A percentile compares a stretch with the other conserved stretches of the same genome.
These are phyloP conservation scores for Grosmannia clavigera DNA, from an alignment of 2,329 filamentous ascomycete species.

Conservation along the genomic window DNA sequence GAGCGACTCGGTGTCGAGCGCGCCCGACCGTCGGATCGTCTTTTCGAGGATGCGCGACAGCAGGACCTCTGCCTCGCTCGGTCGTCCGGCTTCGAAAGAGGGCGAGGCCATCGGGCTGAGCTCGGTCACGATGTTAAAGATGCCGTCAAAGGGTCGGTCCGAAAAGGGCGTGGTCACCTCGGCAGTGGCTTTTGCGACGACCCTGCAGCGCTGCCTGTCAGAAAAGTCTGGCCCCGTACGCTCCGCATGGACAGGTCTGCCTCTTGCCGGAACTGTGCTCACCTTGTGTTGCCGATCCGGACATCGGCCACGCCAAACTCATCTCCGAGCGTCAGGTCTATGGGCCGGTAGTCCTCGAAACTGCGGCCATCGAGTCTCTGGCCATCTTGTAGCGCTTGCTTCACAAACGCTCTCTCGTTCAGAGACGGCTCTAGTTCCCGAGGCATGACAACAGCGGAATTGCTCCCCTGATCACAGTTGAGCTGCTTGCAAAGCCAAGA, in stretches of 20 bases:
- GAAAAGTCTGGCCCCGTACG: background rate
- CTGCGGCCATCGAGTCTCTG: constrained; percentile 74
- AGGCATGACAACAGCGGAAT: constrained; percentile 51
- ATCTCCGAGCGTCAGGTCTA: constrained; percentile 74
- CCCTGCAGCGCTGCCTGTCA: constrained; percentile 32
- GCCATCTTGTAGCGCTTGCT: constrained; percentile 68
- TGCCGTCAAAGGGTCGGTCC: constrained; percentile 87
- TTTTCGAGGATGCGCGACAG: constrained; percentile 86
- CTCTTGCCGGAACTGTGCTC: background rate
- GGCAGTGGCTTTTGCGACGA: constrained; percentile 74
- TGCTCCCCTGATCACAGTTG: background rate
- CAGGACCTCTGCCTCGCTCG: constrained; percentile 72
- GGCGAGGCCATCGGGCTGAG: constrained; percentile 87
- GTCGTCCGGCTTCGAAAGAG: constrained; percentile 74
- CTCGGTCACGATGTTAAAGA: constrained; percentile 87
- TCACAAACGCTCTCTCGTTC: constrained; percentile 78
- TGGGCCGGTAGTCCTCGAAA: constrained; percentile 65
- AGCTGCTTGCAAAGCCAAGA: background rate
- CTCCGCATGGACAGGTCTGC: background rate
- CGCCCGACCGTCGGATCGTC: constrained; percentile 80
- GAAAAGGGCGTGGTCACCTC: constrained; percentile 76
- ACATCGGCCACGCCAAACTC: constrained; percentile 87
- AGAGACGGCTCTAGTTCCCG: constrained; percentile 83
- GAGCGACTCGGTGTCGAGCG: constrained; percentile 88
- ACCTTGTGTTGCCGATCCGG: constrained; percentile 82